Base-by-base conservation (phyloP, 2,329 filamentous ascomycete genomes). In the Alternaria ethzedia region DNA sequence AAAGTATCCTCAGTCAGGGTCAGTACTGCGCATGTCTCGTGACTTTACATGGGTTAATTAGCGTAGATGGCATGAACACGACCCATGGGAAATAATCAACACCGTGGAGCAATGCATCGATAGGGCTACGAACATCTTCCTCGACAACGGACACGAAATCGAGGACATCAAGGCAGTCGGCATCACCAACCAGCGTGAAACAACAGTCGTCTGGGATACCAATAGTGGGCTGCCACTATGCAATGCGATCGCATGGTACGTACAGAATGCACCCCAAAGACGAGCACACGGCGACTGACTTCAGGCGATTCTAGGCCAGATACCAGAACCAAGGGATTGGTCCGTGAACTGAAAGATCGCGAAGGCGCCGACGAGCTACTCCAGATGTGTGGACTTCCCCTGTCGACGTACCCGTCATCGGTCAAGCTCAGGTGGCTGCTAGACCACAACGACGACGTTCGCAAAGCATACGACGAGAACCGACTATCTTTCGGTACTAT, bases 171-270 rank as follows among this genome's bases (percentile, higher is more conserved):
- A 88, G 77, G 87, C 91, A 11, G 86, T 97, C 69, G 94, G 94
- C 60, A 91, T 97, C 77, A 96, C 93, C 63, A 96, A 94, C 81
- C 93, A 97, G 83, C 89, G 94, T 77, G 94, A 97, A 80, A 97
- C 94, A 1, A 92, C 91, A 2, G 85, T 97, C 2, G 89, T 94
- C 25, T 97, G 93, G 93, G 92, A 97, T 79, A 87, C 85, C 72
- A 86, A 87, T 69, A 96, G 92, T 1, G 94, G 94, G 67, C 87
- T 96, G 78, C 89, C 93, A 5, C 83, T 97, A 15, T 87, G 92
- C 82, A 94, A 95, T 75, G 93, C 93, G 61, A 91, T 97, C 64
- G 94, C 93, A 47, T 97, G 94, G 93, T 67, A 65, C 6, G 65
- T 63, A 54, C 30, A 45, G 20, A 20, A 20, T 21, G 46, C 25